A percentile compares a stretch with the other conserved stretches of the same genome.
Conservation (phyloP, 169 alveolate species). For the Babesia divergens region DNA sequence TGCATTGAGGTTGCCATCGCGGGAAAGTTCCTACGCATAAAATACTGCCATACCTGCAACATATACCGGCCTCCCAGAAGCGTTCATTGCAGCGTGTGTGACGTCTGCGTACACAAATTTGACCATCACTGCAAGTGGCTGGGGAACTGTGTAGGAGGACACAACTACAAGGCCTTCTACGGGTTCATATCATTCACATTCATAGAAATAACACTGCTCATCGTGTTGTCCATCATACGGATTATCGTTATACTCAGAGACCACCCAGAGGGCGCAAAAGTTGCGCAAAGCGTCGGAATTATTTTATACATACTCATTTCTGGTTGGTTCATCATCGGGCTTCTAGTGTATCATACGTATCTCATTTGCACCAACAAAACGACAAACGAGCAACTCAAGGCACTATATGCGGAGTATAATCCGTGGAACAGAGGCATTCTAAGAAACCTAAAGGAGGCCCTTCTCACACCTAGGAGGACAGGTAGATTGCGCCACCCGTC, state of each 20-base stretch:
- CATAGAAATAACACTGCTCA: conserved; percentile 41
- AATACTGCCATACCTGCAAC: conserved; percentile 82
- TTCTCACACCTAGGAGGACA: conserved; percentile 53
- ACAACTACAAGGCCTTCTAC: conserved; percentile 80
- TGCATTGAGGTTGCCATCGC: conserved; percentile 60
- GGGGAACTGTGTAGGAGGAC: conserved; percentile 87
- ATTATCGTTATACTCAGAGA: conserved; percentile 29
- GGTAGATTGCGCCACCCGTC: neutral
- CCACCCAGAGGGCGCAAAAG: conserved; percentile 1
- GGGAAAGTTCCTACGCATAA: conserved; percentile 74
- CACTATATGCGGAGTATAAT: conserved; percentile 66
- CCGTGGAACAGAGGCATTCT: conserved; percentile 74
- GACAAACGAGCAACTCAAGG: conserved; percentile 78
- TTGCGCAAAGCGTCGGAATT: conserved; percentile 45
- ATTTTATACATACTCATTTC: conserved; percentile 59
- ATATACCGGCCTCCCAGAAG: conserved; percentile 85
- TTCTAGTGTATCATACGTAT: conserved; percentile 74
- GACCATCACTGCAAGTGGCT: conserved; percentile 93
- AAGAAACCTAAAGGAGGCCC: conserved; percentile 63
- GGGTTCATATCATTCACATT: conserved; percentile 58
- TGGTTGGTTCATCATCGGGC: conserved; percentile 79
- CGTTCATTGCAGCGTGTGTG: conserved; percentile 88
- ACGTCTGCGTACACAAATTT: conserved; percentile 87
- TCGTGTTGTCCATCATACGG: conserved; percentile 46
- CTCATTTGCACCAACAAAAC: conserved; percentile 76